Conservation (phyloP, 202 grass and related monocot genomes). For the Zoysia matrella region DNA sequence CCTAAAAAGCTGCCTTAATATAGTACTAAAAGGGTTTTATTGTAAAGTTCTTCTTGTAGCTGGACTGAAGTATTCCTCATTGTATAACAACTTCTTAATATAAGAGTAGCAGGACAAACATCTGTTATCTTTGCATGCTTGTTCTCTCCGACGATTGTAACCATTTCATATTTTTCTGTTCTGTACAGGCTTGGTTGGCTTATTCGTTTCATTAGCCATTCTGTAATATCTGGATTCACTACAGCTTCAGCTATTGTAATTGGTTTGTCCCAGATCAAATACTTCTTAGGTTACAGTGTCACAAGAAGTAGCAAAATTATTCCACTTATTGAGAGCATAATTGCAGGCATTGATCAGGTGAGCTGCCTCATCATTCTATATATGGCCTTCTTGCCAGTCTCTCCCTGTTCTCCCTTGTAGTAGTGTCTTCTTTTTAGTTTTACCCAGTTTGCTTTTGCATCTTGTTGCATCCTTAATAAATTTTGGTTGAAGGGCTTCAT, state of each 20-base stretch:
- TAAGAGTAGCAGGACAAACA: background rate
- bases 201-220: slow-evolving; percentile 96
- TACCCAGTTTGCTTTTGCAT: background rate
- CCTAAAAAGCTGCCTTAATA: background rate
- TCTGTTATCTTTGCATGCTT: slow-evolving; percentile 4
- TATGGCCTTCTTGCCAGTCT: slow-evolving; percentile 13
- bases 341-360: slow-evolving; percentile 82
- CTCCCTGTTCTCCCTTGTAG: background rate
- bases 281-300: slow-evolving; percentile 86
- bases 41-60: background rate
- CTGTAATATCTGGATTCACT: slow-evolving; percentile 98
- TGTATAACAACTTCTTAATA: slow-evolving; percentile 2
- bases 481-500: background rate
- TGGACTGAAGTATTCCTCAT: slow-evolving; percentile 12
- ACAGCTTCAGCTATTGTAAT: slow-evolving; percentile 97
- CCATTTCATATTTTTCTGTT: slow-evolving; percentile 32
- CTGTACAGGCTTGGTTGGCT: slow-evolving; percentile 86
- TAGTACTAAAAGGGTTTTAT: background rate
- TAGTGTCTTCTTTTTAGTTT: background rate
- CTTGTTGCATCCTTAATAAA: slow-evolving; percentile 2
- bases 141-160: slow-evolving; percentile 13
- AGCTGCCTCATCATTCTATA: slow-evolving; percentile 38
- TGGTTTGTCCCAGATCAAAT: slow-evolving; percentile 94
- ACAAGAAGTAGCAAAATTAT: slow-evolving; percentile 95
- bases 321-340: slow-evolving; percentile 83